A percentile compares a stretch with the other conserved stretches of the same genome.
Evolutionary conservation across 352 stramenopile species (phyloP).

Genomic region (Pythium volutum): DNA sequence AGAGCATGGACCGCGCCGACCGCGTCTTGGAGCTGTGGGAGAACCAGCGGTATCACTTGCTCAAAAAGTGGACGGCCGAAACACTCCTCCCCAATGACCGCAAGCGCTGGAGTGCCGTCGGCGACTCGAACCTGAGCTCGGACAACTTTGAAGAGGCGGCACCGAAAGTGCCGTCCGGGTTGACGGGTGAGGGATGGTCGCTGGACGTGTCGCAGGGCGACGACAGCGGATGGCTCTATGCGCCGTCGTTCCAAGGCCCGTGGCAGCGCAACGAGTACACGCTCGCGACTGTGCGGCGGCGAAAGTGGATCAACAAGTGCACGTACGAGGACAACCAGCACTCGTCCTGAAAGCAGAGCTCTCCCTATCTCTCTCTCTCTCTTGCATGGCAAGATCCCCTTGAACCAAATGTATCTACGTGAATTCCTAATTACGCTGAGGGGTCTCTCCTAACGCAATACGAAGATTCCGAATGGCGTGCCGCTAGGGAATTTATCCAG

Average conservation of each 20-base stretch:
- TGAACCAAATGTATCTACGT: conserved; percentile 1
- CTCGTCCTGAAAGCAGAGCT: neutral
- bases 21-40: conserved; percentile 80
- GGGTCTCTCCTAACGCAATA: too few relatives aligned
- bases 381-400: neutral
- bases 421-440: too few relatives aligned
- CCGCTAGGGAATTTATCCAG: too few relatives aligned
- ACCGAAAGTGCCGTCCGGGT: conserved; percentile 49
- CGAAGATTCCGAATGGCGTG: too few relatives aligned
- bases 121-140: conserved; percentile 56
- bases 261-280: conserved; percentile 77
- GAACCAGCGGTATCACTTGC: conserved; percentile 76
- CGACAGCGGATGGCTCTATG: conserved; percentile 85
- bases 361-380: neutral
- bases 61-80: conserved; percentile 76
- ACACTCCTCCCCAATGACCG: conserved; percentile 55
- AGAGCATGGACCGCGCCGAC: conserved; percentile 54
- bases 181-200: conserved; percentile 69
- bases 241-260: conserved; percentile 63
- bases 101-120: conserved; percentile 65
- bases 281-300: conserved; percentile 72
- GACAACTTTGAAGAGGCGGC: conserved; percentile 67
- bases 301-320: conserved; percentile 84
- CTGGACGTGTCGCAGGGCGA: conserved; percentile 75
- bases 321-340: conserved; percentile 15